Conservation (phyloP, 441 rosid species). For the Populus tomentosa region DNA sequence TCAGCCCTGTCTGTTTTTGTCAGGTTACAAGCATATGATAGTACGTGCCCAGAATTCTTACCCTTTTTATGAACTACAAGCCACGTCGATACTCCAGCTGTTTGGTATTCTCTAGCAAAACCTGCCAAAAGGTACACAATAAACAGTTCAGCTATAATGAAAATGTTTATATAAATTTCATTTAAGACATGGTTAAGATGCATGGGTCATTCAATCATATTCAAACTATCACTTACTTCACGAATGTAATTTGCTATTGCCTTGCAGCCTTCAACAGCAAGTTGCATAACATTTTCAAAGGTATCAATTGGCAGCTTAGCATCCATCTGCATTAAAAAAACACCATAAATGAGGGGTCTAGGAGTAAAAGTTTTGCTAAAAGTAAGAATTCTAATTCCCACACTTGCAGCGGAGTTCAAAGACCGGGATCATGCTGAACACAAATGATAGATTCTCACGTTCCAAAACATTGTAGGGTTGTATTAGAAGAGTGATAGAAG, state of each 20-base stretch:
- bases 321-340: conserved; percentile 59
- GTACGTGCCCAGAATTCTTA: neutral
- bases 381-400: neutral
- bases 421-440: neutral
- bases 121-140: conserved; percentile 34
- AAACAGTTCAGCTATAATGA: neutral
- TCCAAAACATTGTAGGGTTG: neutral
- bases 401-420: too few relatives aligned
- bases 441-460: neutral
- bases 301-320: conserved; percentile 68
- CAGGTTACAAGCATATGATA: neutral
- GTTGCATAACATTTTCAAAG: conserved; percentile 83
- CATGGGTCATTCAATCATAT: neutral
- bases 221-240: conserved; percentile 38
- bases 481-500: neutral
- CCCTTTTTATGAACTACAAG: conserved; percentile 22
- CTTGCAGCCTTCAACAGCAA: conserved; percentile 83
- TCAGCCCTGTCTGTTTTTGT: neutral
- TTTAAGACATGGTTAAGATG: neutral
- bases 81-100: conserved; percentile 68
- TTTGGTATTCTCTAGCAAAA: conserved; percentile 67
- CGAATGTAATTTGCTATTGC: conserved; percentile 74
- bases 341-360: conserved; percentile 4
- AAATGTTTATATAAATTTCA: neutral
- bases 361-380: neutral